phyloP scores from a whole-genome alignment of 225 moss, liverwort and hornwort genomes.

The Thuidium tamariscinum region DNA sequence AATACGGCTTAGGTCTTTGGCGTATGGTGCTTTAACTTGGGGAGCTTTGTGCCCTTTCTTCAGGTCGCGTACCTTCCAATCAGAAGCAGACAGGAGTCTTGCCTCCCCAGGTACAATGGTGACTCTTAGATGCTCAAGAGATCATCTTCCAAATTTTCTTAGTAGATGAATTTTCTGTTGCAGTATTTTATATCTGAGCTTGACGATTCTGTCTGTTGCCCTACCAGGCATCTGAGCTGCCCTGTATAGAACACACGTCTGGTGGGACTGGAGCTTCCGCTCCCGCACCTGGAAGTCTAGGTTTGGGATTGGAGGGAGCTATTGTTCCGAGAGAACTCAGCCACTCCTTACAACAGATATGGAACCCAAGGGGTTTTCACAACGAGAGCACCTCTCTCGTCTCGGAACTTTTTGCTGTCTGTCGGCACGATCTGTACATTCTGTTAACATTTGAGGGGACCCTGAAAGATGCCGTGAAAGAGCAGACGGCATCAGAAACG shows the following conservation, averaged over 20 bases:
- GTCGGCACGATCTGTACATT: conserved; percentile 65
- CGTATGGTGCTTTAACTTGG: background rate
- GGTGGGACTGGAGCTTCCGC: background rate
- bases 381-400: conserved; percentile 45
- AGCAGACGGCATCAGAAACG: background rate
- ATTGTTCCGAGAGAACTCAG: conserved; percentile 38
- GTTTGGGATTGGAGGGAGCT: conserved; percentile 16
- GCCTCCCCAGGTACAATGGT: conserved; percentile 20
- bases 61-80: conserved; percentile 31
- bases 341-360: conserved; percentile 60
- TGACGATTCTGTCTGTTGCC: conserved; percentile 4
- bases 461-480: conserved; percentile 1
- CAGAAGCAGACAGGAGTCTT: conserved; percentile 1
- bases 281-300: background rate
- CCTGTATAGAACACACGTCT: conserved; percentile 16
- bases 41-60: background rate
- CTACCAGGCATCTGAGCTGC: conserved; percentile 37
- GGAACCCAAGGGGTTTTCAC: conserved; percentile 47
- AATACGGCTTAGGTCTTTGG: background rate
- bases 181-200: background rate
- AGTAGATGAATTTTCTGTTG: background rate
- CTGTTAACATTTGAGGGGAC: conserved; percentile 47
- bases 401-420: conserved; percentile 64
- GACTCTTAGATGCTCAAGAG: background rate
- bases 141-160: background rate